Evolutionary conservation across 1,284 basidiomycete species (phyloP), one percentile per base, ranked within the genome.

Genomic region (Cryptococcus maquisensis): DNA sequence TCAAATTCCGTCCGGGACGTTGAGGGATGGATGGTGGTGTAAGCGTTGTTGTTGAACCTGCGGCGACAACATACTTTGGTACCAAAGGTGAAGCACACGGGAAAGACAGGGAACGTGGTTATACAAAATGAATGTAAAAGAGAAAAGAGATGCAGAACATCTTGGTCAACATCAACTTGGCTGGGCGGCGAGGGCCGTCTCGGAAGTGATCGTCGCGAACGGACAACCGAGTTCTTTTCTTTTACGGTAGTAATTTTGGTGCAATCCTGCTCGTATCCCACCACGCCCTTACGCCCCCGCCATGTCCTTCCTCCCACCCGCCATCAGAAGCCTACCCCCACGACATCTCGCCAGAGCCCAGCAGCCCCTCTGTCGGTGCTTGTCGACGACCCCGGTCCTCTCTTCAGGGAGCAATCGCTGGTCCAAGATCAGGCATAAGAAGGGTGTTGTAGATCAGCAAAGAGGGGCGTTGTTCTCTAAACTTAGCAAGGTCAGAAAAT

Each of bases 401-500:
- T 16, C 23, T 1, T 72, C 69, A 5, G 72, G 72, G 2, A 66
- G 69, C 54, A 69, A 67, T 50, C 57, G 70, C 51, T 92, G 89
- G 89, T 88, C 88, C 3, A 92, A 92, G 79, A 91, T 92, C 71
- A 86, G 88, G 70, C 83, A 88, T 57, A 82, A 81, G 65, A 92
- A 92, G 66, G 88, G 86, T 12, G 79, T 80, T 2, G 85, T 81
- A 51, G 89, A 92, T 68, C 78, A 79, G 3, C 81, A 83, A 66
- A 85, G 83, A 68, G 82, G 85, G 45, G 77, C 78, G 35, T 56
- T 85, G 12, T 87, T 84, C 52, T 79, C 81, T 40, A 83, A 80
- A 62, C 80, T 84, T 5, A 81, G 79, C 55, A 79, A 80, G 58
- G 87, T 88, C 69, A 56, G 84, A 68, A 3, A 15, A 26, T 0